Conservation (phyloP, 306 rosid species). For the Rosa multiflora region DNA sequence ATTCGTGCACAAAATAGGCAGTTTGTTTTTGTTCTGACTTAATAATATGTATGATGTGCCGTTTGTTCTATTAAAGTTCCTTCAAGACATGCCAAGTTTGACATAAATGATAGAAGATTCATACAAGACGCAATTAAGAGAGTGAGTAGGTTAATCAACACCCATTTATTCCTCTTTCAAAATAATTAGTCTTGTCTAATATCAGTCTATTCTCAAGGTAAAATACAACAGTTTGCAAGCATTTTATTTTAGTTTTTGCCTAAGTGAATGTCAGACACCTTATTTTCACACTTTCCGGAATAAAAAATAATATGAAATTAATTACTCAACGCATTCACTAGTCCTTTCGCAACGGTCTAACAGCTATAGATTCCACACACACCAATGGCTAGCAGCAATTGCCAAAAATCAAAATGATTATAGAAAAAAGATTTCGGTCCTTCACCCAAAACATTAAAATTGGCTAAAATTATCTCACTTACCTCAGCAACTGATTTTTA, state of each 20-base stretch:
- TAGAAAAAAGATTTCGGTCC: too few relatives aligned
- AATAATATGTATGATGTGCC: neutral
- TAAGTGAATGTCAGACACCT: neutral
- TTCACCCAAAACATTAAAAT: too few relatives aligned
- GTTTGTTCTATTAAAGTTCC: neutral
- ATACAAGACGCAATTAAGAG: neutral
- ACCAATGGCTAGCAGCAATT: too few relatives aligned
- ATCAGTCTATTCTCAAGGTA: neutral
- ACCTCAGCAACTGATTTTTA: too few relatives aligned
- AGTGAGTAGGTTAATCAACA: neutral
- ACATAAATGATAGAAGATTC: neutral
- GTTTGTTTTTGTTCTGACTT: neutral
- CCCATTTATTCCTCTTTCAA: neutral
- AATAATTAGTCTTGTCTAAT: too few relatives aligned
- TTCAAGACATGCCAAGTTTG: conserved; percentile 6
- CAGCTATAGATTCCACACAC: too few relatives aligned
- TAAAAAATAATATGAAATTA: too few relatives aligned
- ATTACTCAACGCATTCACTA: too few relatives aligned
- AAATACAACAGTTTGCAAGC: neutral
- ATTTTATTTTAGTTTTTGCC: neutral
- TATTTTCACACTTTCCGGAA: neutral
- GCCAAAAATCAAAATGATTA: neutral
- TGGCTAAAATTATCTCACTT: too few relatives aligned
- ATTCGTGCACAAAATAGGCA: neutral
- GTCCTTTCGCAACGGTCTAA: too few relatives aligned